Evolutionary conservation across 2,329 filamentous ascomycete species (phyloP), one percentile per base, ranked within the genome.

Genomic region (Lecanicillium sp.): DNA sequence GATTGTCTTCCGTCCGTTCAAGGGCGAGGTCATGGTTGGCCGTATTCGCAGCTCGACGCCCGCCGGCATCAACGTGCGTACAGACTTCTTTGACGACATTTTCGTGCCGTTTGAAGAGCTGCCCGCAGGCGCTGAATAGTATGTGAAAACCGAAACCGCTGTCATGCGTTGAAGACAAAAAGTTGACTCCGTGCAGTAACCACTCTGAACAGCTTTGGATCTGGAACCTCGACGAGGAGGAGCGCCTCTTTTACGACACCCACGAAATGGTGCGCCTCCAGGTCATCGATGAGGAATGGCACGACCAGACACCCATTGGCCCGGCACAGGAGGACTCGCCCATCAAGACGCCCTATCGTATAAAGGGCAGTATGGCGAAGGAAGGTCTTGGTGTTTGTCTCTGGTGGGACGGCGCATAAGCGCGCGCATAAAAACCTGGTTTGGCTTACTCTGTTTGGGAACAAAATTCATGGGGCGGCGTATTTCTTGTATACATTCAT

Each of bases 31-130:
- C 51, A 77, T 98, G 59, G 75, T 87, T 37, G 93, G 87, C 14
- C 84, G 83, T 55, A 96, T 98, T 65, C 84, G 84, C 54, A 83
- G 81, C 55, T 83, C 84, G 29, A 84, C 78, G 1, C 75, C 82
- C 7, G 72, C 83, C 2, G 90, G 87, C 30, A 88, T 94, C 59
- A 81, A 83, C 59, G 75, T 97, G 51, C 82, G 83, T 41, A 84
- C 90, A 4, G 88, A 95, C 53, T 98, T 98, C 65, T 98, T 96
- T 58, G 87, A 91, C 57, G 90, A 97, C 54, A 89, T 98, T 26
- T 84, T 88, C 51, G 81, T 97, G 53, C 88, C 79, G 1, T 81
- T 79, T 29, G 77, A 82, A 48, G 81, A 87, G 54, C 74, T 95
- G 4, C 86, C 90, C 32, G 80, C 86, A 23, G 82, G 81, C n/a